Percentiles rank a stretch among this genome's conserved stretches.
These are phyloP conservation scores for Carex parvula DNA, from an alignment of 176 grass and related monocot species.

Conservation along the genomic window DNA sequence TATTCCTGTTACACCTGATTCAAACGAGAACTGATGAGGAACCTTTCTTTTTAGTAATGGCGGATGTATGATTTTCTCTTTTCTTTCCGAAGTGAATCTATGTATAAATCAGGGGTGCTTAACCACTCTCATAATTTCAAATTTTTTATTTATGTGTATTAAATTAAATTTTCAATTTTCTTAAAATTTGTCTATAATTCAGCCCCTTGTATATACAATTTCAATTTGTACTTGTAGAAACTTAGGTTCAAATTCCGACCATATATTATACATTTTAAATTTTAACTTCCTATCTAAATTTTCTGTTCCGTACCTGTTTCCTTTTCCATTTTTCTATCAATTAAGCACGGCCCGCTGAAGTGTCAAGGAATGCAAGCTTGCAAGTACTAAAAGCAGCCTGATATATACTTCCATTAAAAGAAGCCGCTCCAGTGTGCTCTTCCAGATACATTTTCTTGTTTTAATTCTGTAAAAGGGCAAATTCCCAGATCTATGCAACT, in stretches of 20 bases:
- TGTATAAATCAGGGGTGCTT: too few species aligned
- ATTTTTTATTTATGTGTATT: too few species aligned
- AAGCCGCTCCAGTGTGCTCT: constrained; percentile 1
- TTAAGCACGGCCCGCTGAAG: background rate
- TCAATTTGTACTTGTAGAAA: too few species aligned
- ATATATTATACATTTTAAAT: too few species aligned
- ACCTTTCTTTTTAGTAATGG: constrained; percentile 8
- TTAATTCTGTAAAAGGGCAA: constrained; percentile 23
- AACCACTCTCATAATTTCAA: too few species aligned
- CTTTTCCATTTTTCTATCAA: background rate
- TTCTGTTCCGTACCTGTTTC: too few species aligned
- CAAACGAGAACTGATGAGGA: constrained; percentile 23
- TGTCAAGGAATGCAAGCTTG: background rate
- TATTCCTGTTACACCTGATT: constrained; percentile 2
- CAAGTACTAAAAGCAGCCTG: constrained; percentile 3
- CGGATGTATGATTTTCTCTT: constrained; percentile 21
- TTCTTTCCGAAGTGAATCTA: too few species aligned
- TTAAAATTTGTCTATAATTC: too few species aligned
- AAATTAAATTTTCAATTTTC: too few species aligned
- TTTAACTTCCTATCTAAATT: too few species aligned
- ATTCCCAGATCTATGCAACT: constrained; percentile 16
- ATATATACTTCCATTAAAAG: constrained; percentile 5
- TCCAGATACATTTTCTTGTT: constrained; percentile 3
- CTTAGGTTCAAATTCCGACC: too few species aligned
- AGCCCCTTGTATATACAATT: too few species aligned